These are phyloP conservation scores for Pulicaria dysenterica DNA, from an alignment of 129 eudicot genomes.

Conservation along the genomic window DNA sequence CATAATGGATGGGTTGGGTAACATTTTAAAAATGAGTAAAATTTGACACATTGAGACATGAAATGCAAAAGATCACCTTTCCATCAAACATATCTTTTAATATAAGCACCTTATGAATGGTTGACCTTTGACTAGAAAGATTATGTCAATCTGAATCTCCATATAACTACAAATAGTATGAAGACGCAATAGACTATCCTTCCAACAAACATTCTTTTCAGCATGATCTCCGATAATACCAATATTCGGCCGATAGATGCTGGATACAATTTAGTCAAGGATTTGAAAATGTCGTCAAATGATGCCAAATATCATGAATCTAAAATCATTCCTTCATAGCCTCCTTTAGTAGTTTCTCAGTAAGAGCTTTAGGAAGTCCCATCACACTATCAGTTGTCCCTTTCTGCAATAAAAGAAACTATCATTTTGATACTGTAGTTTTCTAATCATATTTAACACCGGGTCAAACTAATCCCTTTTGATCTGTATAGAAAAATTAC, in stretches of 20 bases:
- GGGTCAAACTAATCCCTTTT: too few species aligned
- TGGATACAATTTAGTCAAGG: constrained; percentile 7
- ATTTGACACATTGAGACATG: too few species aligned
- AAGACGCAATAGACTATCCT: background rate
- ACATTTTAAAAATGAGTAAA: background rate
- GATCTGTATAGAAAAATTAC: background rate
- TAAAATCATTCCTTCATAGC: constrained; percentile 43
- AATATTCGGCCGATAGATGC: background rate
- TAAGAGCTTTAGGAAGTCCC: constrained; percentile 93
- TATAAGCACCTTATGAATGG: too few species aligned
- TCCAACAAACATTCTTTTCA: background rate
- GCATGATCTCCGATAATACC: background rate
- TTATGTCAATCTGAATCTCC: background rate
- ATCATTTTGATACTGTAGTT: too few species aligned
- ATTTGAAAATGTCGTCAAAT: background rate
- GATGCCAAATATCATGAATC: background rate
- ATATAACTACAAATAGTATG: too few species aligned
- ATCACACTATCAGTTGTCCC: constrained; percentile 92
- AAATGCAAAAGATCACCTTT: background rate
- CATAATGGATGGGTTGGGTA: background rate
- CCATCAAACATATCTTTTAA: background rate
- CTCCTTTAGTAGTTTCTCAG: constrained; percentile 70
- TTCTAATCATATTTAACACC: too few species aligned
- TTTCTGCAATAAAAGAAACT: constrained; percentile 40
- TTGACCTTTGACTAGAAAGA: too few species aligned